phyloP scores from a whole-genome alignment of 257 asterid genomes.

The Oldenlandia corymbosa region DNA sequence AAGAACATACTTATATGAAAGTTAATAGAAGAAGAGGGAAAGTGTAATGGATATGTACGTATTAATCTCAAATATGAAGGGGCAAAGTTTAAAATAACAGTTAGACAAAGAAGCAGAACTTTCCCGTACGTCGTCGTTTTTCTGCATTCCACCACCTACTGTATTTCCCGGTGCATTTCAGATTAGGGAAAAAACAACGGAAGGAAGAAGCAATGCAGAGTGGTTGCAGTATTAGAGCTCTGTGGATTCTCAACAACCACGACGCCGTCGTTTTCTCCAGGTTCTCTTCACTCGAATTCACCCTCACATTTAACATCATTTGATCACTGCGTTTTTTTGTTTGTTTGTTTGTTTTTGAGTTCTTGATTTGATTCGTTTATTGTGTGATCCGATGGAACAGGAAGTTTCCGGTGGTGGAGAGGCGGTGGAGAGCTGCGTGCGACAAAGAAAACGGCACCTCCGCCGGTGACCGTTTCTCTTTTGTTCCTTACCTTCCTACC shows the following conservation, averaged over 20 bases:
- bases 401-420: slow-evolving; percentile 93
- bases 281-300: slow-evolving; percentile 24
- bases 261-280: slow-evolving; percentile 76
- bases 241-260: slow-evolving; percentile 88
- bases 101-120: no score
- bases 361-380: slow-evolving; percentile 4
- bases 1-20: no score
- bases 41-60: no score
- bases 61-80: no score
- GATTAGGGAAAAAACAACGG: background rate
- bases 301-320: background rate
- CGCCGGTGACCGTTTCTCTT: slow-evolving; percentile 27
- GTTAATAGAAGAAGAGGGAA: no score
- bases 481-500: slow-evolving; percentile 38
- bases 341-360: no score
- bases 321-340: background rate
- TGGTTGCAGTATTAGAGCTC: slow-evolving; percentile 83
- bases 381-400: slow-evolving; percentile 27
- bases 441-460: slow-evolving; percentile 30
- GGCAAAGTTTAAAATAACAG: no score
- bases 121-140: no score
- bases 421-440: slow-evolving; percentile 75
- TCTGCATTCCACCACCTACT: no score
- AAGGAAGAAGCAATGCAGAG: slow-evolving; percentile 44
- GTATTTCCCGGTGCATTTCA: no score